A percentile compares a stretch with the other conserved stretches of the same genome.
phyloP scores from a whole-genome alignment of 2,329 filamentous ascomycete genomes.

The Epichloe glyceriae region DNA sequence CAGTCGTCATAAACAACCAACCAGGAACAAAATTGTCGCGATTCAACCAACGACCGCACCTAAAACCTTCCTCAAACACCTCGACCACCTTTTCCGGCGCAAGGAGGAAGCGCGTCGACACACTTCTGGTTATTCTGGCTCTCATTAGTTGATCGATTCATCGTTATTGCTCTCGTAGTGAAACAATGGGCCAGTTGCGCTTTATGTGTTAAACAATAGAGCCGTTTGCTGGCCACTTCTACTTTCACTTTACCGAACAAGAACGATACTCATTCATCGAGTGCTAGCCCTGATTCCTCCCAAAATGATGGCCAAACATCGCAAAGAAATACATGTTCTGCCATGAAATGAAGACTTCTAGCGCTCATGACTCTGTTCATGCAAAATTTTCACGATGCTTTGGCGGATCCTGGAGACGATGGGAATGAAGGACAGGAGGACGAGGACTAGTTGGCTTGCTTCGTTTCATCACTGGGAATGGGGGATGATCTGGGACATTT shows the following conservation, averaged over 20 bases:
- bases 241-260: not conserved
- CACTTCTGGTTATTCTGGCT: no score
- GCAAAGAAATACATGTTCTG: no score
- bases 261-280: not conserved
- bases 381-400: not conserved
- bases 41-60: no score
- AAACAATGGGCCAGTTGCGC: no score
- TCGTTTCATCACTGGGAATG: not conserved
- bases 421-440: not conserved
- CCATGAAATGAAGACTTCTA: not conserved
- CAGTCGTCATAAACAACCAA: no score
- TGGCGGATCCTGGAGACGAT: not conserved
- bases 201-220: not conserved
- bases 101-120: no score
- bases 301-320: no score
- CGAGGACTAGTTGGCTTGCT: not conserved
- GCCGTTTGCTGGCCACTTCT: not conserved
- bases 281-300: no score
- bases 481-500: not conserved
- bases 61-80: no score
- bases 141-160: no score
- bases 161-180: not conserved
- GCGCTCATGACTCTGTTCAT: accelerated
- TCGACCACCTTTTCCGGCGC: no score
- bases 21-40: no score